These are phyloP conservation scores for Senecio squalidus DNA, from an alignment of 140 eudicot genomes.

Conservation along the genomic window DNA sequence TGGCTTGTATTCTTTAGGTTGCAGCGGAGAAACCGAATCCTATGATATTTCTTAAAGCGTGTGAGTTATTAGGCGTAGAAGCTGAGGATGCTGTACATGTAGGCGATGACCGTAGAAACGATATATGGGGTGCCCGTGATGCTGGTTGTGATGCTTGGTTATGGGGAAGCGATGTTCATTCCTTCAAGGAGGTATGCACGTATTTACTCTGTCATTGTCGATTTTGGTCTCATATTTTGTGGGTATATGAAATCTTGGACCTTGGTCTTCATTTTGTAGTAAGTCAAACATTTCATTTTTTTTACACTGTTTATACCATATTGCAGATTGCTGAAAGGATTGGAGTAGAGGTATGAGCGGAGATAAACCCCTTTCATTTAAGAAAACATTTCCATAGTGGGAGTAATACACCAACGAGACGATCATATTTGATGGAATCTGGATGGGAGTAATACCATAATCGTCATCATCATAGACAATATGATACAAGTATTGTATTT, in stretches of 20 bases:
- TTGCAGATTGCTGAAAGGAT: conserved; percentile 69
- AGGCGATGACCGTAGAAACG: conserved; percentile 97
- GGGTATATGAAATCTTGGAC: not conserved
- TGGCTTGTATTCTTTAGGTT: conserved; percentile 39
- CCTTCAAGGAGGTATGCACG: conserved; percentile 78
- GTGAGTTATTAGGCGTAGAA: conserved; percentile 82
- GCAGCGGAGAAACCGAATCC: conserved; percentile 99
- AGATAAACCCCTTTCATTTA: conserved; percentile 3
- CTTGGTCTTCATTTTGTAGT: not conserved
- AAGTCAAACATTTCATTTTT: not conserved
- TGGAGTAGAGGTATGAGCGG: conserved; percentile 53
- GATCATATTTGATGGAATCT: too few relatives aligned
- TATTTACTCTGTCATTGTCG: not conserved
- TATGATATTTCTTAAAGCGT: conserved; percentile 85
- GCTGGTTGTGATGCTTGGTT: conserved; percentile 99
- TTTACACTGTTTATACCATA: not conserved
- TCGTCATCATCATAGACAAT: conserved; percentile 2
- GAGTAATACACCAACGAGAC: too few relatives aligned
- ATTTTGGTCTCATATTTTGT: not conserved
- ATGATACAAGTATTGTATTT: conserved; percentile 18
- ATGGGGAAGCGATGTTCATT: conserved; percentile 95
- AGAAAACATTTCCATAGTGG: conserved; percentile 13
- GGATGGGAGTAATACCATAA: too few relatives aligned
- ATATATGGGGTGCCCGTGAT: conserved; percentile 98
- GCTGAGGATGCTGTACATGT: conserved; percentile 98